Base-by-base conservation (phyloP, 176 grass and related monocot genomes). In the Oropetium thomaeum region DNA sequence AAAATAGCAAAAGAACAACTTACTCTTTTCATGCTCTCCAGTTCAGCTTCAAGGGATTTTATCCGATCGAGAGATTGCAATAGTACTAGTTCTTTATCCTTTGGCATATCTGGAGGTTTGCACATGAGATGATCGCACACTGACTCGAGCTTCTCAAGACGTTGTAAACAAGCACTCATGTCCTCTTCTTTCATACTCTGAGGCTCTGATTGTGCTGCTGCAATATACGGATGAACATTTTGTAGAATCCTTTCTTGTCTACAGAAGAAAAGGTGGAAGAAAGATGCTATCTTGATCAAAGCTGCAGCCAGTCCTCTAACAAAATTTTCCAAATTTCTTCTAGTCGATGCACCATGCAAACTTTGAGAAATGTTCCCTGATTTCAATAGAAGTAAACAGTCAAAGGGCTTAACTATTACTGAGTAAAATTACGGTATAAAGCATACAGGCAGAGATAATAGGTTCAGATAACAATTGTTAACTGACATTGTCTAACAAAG, bases 1-100 rank as follows among this genome's bases (percentile, higher is more conserved):
- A 52, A 48, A 62, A 70, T 13, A 32, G n/a, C 4, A 0, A 10
- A 10, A 40, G 73, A 43, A 20, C n/a, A 70, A 77, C 82, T 78
- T 84, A 82, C 85, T 42, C 61, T 82, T 62, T 91, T 91, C 10
- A 68, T 87, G 60, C 45, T 84, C 31, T 85, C 74, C 42, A 88
- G 84, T 10, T 96, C 93, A 62, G 71, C 77, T 67, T 96, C 93
- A 71, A 92, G 78, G 74, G 58, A 78, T 68, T 90, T 96, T 53
- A 92, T 92, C 78, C 89, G 61, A 80, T 96, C 87, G 1, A 89
- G 85, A 5, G 87, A 92, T 57, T 92, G 84, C 53, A 85, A 35
- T 27, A 96, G 35, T 41, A 89, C 16, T 61, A 22, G 54, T 29
- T 92, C 93, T 87, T 92, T 92, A 57, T 92, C 93, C 35, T 73